Evolutionary conservation across 305 asterid genomes (phyloP).

Genomic region (Rubia peregrina): DNA sequence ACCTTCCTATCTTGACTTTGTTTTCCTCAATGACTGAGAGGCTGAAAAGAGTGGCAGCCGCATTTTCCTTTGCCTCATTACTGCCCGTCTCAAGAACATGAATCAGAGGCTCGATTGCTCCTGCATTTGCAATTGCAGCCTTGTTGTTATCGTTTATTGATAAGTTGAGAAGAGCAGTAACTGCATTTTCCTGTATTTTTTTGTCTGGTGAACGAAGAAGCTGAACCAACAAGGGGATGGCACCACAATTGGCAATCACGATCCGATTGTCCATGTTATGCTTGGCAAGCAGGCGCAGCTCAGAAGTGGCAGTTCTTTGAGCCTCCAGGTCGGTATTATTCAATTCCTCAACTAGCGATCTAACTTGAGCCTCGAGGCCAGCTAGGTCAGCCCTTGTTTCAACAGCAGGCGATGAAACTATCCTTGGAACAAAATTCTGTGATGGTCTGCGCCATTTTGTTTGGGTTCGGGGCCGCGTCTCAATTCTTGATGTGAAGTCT

Average conservation of each 20-base stretch:
- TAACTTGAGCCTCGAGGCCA: constrained; percentile 64
- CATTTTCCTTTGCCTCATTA: constrained; percentile 77
- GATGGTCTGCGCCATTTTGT: constrained; percentile 73
- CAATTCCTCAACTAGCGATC: constrained; percentile 61
- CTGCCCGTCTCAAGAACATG: constrained; percentile 73
- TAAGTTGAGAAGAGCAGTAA: constrained; percentile 87
- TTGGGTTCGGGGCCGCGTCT: constrained; percentile 59
- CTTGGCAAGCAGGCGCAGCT: constrained; percentile 77
- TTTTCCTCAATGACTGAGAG: constrained; percentile 81
- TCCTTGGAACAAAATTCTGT: constrained; percentile 59
- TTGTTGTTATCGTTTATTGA: constrained; percentile 85
- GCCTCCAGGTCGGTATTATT: constrained; percentile 48
- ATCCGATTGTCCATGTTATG: constrained; percentile 87
- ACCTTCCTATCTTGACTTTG: constrained; percentile 69
- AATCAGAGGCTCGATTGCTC: constrained; percentile 76
- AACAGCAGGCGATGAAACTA: constrained; percentile 55
- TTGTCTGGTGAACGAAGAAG: constrained; percentile 59
- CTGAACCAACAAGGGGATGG: constrained; percentile 51
- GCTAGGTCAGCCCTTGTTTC: constrained; percentile 70
- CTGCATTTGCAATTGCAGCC: constrained; percentile 70
- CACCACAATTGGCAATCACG: constrained; percentile 68
- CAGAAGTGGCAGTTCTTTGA: constrained; percentile 56
- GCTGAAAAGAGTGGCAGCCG: constrained; percentile 90
- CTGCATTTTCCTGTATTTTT: constrained; percentile 67
- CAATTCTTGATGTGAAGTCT: constrained; percentile 44